Percentiles rank a stretch among this genome's conserved stretches.
Conservation (phyloP, 2,329 filamentous ascomycete species). For the Ophiostoma populinum region DNA sequence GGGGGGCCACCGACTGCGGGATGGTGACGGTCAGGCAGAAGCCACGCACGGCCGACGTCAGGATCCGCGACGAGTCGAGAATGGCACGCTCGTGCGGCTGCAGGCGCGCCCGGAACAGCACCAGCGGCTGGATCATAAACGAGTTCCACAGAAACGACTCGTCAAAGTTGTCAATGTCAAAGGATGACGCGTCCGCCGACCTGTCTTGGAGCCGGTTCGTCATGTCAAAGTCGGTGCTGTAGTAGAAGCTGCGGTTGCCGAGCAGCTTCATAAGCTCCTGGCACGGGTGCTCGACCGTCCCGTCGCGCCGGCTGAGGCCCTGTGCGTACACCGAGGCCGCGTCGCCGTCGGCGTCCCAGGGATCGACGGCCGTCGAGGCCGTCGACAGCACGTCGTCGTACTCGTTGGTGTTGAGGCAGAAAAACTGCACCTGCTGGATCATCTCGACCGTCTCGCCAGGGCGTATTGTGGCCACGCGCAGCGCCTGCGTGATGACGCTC, state of each 20-base stretch:
- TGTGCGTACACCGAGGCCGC: slow-evolving; percentile 30
- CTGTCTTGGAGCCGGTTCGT: slow-evolving; percentile 86
- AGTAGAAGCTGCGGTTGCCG: slow-evolving; percentile 90
- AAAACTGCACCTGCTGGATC: slow-evolving; percentile 77
- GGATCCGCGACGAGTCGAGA: slow-evolving; percentile 71
- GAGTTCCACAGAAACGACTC: slow-evolving; percentile 94
- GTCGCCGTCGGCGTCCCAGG: slow-evolving; percentile 33
- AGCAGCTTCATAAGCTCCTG: slow-evolving; percentile 80
- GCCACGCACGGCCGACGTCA: slow-evolving; percentile 87
- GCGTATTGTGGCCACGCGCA: slow-evolving; percentile 62
- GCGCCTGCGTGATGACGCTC: slow-evolving; percentile 68
- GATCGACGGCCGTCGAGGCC: slow-evolving; percentile 23
- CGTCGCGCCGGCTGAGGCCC: slow-evolving; percentile 46
- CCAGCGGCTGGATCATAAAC: slow-evolving; percentile 88
- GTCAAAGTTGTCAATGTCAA: slow-evolving; percentile 86
- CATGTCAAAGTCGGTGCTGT: slow-evolving; percentile 94
- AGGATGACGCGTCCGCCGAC: slow-evolving; percentile 56
- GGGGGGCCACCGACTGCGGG: slow-evolving; percentile 55
- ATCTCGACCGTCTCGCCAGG: slow-evolving; percentile 80
- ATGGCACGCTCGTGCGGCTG: slow-evolving; percentile 56
- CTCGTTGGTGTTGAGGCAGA: slow-evolving; percentile 72
- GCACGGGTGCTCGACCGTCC: slow-evolving; percentile 70
- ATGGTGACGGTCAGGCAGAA: slow-evolving; percentile 81
- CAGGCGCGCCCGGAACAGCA: slow-evolving; percentile 73
- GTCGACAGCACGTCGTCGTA: slow-evolving; percentile 59